Base-by-base conservation (phyloP, 164 flowering plant species). In the Pachysandra terminalis region DNA sequence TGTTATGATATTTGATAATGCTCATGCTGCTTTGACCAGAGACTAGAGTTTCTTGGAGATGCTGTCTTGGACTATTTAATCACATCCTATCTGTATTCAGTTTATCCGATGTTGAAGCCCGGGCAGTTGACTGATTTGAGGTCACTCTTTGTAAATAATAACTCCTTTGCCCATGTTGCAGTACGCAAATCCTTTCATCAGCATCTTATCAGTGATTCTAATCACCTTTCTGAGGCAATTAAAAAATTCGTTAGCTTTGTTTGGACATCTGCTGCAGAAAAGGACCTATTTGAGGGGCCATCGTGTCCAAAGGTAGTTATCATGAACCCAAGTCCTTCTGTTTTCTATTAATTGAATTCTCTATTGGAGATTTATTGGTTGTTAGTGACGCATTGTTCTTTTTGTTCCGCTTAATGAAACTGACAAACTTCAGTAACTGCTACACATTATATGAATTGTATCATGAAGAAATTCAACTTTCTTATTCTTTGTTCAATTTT, bases 11-110 rank as follows among this genome's bases (percentile, higher is more conserved):
- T 28, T 73, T 37, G 75, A 35, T 67, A 59, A 65, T 66, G 49
- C 26, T 58, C 65, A 35, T 6, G 63, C 51, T 22, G 40, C 55
- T 81, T 73, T 54, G 19, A 59, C 25, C 93, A 95, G 98, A 84
- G 99, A 71, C 70, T 95, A 75, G 99, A 95, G 81, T 95, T 90
- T 78, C 93, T 95, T 53, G 99, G 99, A 73, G 99, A 95, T 84
- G 97, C 99, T 68, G 91, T 90, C 57, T 69, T 95, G 86, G 99
- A 95, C 77, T 95, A 89, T 80, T 76, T 90, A 61, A 90, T 92
- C 59, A 90, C 95, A 8, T 92, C 98, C 56, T 95, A 88, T 80
- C 84, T 92, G 5, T 95, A 80, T 76, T 87, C 99, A 12, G 91
- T 68, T 24, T 95, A 84, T 78, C 99, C 99, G 27, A 82, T 85